Percentiles rank a stretch among this genome's conserved stretches.
These are phyloP conservation scores for Plectosphaerella sp. DNA, from an alignment of 2,329 filamentous ascomycete species.

Conservation along the genomic window DNA sequence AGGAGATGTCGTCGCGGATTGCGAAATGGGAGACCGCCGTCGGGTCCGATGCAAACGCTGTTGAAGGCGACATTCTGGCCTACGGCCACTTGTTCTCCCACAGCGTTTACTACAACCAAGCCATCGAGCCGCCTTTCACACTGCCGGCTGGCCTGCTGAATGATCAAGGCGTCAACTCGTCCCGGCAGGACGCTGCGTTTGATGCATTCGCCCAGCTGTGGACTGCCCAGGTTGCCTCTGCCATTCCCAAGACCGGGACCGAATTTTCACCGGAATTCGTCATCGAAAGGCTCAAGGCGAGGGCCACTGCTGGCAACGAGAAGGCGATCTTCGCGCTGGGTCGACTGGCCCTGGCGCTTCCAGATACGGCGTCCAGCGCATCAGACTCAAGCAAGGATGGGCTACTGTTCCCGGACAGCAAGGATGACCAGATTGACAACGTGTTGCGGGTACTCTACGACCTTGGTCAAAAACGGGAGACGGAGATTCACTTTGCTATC, in stretches of 20 bases:
- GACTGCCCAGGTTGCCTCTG: constrained; percentile 33
- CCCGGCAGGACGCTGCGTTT: constrained; percentile 38
- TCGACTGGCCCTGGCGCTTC: constrained; percentile 62
- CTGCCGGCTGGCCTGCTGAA: constrained; percentile 28
- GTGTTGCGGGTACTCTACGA: constrained; percentile 62
- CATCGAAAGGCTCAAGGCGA: constrained; percentile 57
- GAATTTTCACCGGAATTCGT: constrained; percentile 36
- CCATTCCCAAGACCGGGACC: constrained; percentile 18
- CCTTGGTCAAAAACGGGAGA: constrained; percentile 78
- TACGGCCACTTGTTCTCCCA: constrained; percentile 40
- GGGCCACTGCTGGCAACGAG: constrained; percentile 77
- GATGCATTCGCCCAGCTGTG: constrained; percentile 43
- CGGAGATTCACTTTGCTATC: constrained; percentile 85
- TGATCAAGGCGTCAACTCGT: constrained; percentile 17
- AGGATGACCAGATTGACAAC: constrained; percentile 7
- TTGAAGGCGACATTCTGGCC: constrained; percentile 42
- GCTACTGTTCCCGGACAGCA: not conserved
- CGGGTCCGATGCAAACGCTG: constrained; percentile 38
- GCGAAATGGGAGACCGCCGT: constrained; percentile 33
- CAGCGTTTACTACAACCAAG: constrained; percentile 36
- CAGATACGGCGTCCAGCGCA: constrained; percentile 28
- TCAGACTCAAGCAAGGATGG: constrained; percentile 5
- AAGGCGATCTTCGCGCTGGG: constrained; percentile 78
- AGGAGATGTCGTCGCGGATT: constrained; percentile 37
- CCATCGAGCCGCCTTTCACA: constrained; percentile 10